Evolutionary conservation across 345 rosid species (phyloP).

Genomic region (Ceriops zippeliana): DNA sequence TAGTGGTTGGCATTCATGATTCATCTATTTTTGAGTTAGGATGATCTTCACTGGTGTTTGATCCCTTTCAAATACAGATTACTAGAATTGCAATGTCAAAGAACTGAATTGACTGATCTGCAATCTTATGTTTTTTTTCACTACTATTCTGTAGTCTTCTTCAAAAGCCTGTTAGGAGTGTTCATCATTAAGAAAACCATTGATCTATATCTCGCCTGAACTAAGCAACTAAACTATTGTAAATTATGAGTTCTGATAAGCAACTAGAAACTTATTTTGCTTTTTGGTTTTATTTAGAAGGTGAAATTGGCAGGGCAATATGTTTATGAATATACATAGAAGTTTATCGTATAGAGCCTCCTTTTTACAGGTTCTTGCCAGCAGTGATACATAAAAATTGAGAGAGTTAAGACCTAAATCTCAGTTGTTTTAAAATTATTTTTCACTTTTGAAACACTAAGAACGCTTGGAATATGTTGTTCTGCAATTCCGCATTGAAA

Average conservation of each 20-base stretch:
- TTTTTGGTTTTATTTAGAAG: neutral
- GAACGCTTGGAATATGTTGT: neutral
- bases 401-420: neutral
- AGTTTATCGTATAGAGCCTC: neutral
- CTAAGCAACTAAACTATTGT: no score
- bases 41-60: neutral
- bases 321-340: neutral
- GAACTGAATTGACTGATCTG: no score
- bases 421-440: neutral
- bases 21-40: neutral
- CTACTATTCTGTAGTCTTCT: no score
- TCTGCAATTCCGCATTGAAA: neutral
- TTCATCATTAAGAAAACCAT: no score
- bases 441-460: neutral
- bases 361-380: neutral
- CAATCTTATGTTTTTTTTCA: no score
- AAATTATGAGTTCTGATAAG: neutral
- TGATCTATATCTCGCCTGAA: no score
- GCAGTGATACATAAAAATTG: neutral
- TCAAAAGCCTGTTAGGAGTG: no score
- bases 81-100: no score
- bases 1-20: conserved; percentile 58
- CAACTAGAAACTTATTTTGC: neutral
- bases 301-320: neutral
- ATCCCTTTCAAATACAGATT: neutral